Conservation (phyloP, 2,329 filamentous ascomycete species). For the Clarireedia paspali region DNA sequence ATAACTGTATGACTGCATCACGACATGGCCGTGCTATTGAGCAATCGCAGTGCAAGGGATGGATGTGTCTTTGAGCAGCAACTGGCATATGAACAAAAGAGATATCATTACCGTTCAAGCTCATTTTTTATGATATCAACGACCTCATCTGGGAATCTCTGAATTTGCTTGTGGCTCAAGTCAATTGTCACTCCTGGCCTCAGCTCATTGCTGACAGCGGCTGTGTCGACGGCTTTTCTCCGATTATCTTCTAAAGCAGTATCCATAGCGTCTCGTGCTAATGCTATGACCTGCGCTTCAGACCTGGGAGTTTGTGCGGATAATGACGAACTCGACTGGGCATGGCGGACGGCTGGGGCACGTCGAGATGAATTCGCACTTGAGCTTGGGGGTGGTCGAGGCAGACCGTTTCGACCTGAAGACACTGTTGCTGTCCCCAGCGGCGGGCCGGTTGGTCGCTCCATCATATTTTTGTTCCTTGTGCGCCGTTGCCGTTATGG, state of each 20-base stretch:
- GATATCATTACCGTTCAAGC: conserved; percentile 26
- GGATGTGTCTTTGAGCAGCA: conserved; percentile 19
- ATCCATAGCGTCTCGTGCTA: conserved; percentile 60
- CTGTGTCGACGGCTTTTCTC: conserved; percentile 53
- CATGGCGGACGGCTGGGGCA: conserved; percentile 35
- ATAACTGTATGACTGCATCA: too few species aligned
- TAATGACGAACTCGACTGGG: conserved; percentile 35
- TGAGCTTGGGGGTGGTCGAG: conserved; percentile 37
- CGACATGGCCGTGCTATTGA: neutral
- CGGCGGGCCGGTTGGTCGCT: conserved; percentile 26
- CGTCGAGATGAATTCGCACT: conserved; percentile 29
- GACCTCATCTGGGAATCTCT: conserved; percentile 33
- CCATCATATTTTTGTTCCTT: conserved; percentile 21
- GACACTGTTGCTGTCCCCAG: conserved; percentile 31
- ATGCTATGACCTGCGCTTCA: conserved; percentile 54
- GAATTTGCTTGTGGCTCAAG: conserved; percentile 67
- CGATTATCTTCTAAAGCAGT: conserved; percentile 58
- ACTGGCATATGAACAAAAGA: conserved; percentile 9
- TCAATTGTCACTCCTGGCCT: conserved; percentile 68
- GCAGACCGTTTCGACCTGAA: conserved; percentile 29
- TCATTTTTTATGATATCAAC: conserved; percentile 32
- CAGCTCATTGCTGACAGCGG: conserved; percentile 50
- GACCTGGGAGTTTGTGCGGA: conserved; percentile 47
- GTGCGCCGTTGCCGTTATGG: neutral
- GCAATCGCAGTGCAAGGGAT: neutral